Evolutionary conservation across 1,284 basidiomycete genomes (phyloP).

Genomic region (Ganoderma sinense): DNA sequence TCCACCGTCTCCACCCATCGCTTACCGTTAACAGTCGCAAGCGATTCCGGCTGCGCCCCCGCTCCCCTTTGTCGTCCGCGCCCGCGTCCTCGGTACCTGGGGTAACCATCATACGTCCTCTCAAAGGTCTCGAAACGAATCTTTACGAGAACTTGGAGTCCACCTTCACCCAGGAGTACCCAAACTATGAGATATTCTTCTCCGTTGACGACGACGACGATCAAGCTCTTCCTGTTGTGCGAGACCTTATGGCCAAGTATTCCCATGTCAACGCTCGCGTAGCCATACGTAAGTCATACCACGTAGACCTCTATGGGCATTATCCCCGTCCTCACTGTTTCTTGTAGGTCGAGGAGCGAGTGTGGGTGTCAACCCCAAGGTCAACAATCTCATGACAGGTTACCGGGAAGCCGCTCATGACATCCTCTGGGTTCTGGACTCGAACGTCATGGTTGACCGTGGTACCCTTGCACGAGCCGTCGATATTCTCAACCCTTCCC

Average conservation of each 20-base stretch:
- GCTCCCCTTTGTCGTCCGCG: conserved; percentile 67
- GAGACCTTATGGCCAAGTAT: conserved; percentile 79
- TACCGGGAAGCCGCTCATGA: conserved; percentile 87
- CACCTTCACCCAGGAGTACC: conserved; percentile 88
- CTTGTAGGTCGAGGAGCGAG: conserved; percentile 62
- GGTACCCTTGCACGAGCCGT: conserved; percentile 91
- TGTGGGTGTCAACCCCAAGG: conserved; percentile 96
- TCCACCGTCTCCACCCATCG: conserved; percentile 5
- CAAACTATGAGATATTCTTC: conserved; percentile 88
- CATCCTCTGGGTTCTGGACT: conserved; percentile 97
- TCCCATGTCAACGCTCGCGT: conserved; percentile 75
- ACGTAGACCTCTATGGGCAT: conserved; percentile 3
- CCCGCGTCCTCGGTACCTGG: conserved; percentile 71
- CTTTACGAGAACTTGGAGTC: conserved; percentile 94
- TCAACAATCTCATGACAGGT: conserved; percentile 93
- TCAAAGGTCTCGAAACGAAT: conserved; percentile 93
- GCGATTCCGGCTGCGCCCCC: conserved; percentile 72
- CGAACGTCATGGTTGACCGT: conserved; percentile 84
- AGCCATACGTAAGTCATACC: conserved; percentile 70
- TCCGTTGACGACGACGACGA: conserved; percentile 86
- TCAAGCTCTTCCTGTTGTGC: conserved; percentile 82
- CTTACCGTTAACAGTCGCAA: conserved; percentile 62
- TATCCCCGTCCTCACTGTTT: conserved; percentile 14
- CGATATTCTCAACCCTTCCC: conserved; percentile 64
- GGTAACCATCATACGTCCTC: conserved; percentile 89